Conservation (phyloP, 768 basidiomycete genomes). For the Lactifluus piperatus region DNA sequence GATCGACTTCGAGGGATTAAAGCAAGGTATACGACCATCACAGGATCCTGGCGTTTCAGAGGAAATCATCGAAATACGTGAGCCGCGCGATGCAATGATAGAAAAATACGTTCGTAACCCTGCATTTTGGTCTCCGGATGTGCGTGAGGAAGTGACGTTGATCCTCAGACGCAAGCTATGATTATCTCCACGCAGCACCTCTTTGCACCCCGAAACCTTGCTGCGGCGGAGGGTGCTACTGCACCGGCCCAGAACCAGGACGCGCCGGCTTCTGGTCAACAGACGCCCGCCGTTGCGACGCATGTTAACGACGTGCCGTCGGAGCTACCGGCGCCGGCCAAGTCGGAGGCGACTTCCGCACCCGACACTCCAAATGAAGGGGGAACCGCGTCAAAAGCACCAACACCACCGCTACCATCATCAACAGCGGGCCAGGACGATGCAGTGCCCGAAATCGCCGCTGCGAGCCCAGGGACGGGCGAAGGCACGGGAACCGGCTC, state of each 20-base stretch:
- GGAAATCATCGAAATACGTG: slow-evolving; percentile 45
- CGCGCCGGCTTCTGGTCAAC: slow-evolving; percentile 18
- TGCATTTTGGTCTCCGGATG: background rate
- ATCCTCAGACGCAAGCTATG: slow-evolving; percentile 77
- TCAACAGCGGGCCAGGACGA: slow-evolving; percentile 10
- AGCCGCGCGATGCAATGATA: slow-evolving; percentile 21
- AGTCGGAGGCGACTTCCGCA: slow-evolving; percentile 20
- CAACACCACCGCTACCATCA: slow-evolving; percentile 21
- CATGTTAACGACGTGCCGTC: slow-evolving; percentile 15
- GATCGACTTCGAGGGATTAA: slow-evolving; percentile 81
- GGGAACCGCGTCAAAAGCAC: slow-evolving; percentile 14
- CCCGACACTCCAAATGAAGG: slow-evolving; percentile 16
- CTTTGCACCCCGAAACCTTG: slow-evolving; percentile 27
- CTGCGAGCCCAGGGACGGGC: slow-evolving; percentile 4
- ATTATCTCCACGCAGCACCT: slow-evolving; percentile 83
- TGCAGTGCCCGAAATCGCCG: slow-evolving; percentile 1
- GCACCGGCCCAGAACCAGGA: slow-evolving; percentile 2
- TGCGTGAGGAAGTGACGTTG: background rate
- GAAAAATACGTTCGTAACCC: slow-evolving; percentile 34
- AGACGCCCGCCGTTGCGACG: slow-evolving; percentile 21
- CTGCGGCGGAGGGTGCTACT: slow-evolving; percentile 5
- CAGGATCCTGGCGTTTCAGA: slow-evolving; percentile 59
- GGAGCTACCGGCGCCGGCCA: slow-evolving; percentile 15
- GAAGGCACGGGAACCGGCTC: slow-evolving; percentile 9
- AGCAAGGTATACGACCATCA: slow-evolving; percentile 38